These are phyloP conservation scores for Strobilomyces echinocephalus DNA, from an alignment of 768 basidiomycete species.

Conservation along the genomic window DNA sequence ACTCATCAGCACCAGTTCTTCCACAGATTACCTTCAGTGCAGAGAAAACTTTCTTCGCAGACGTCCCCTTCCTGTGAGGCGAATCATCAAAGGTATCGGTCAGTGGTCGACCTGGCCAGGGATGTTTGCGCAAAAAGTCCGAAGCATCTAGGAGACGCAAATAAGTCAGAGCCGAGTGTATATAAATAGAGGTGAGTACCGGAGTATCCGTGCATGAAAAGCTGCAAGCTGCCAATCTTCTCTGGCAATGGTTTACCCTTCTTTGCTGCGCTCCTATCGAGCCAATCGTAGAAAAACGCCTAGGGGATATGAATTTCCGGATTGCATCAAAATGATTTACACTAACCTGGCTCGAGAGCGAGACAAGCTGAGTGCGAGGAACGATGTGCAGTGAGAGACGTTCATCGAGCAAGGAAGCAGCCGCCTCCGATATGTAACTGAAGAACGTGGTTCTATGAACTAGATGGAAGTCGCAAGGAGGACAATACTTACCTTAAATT, in stretches of 20 bases:
- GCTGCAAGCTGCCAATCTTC: conserved; percentile 89
- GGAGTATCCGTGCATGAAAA: conserved; percentile 78
- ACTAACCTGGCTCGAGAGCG: conserved; percentile 65
- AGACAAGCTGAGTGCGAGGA: conserved; percentile 79
- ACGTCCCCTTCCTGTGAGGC: conserved; percentile 64
- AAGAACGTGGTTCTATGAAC: neutral
- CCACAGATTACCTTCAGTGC: conserved; percentile 82
- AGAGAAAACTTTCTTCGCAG: conserved; percentile 63
- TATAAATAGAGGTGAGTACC: conserved; percentile 38
- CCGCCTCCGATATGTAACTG: conserved; percentile 87
- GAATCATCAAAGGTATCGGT: conserved; percentile 84
- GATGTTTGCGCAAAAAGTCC: conserved; percentile 79
- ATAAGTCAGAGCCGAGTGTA: neutral
- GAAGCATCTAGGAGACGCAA: conserved; percentile 60
- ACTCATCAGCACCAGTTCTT: conserved; percentile 70
- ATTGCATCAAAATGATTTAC: neutral
- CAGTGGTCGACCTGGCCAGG: conserved; percentile 83
- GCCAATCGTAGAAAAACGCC: conserved; percentile 93
- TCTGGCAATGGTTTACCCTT: conserved; percentile 81
- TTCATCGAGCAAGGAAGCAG: conserved; percentile 77
- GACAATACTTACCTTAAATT: conserved; percentile 60
- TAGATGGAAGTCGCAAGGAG: neutral
- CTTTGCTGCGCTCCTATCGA: conserved; percentile 75
- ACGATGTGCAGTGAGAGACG: conserved; percentile 76
- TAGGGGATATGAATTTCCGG: conserved; percentile 24